These are phyloP conservation scores for Kodamaea sagamina DNA, from an alignment of 805 yeast genomes.

Conservation along the genomic window DNA sequence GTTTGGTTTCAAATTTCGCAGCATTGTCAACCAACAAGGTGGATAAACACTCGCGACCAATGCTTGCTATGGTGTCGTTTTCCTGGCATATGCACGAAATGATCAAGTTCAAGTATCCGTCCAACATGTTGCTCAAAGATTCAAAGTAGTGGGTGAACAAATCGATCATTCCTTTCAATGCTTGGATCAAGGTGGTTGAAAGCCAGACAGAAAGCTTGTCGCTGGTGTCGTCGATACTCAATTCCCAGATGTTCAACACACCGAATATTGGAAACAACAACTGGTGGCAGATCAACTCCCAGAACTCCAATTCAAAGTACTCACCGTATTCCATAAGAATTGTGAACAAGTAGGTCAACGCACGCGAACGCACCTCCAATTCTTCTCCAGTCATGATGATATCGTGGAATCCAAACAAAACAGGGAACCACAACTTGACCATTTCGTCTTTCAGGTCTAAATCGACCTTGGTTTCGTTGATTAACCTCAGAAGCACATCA, in stretches of 20 bases:
- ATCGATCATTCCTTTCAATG: conserved; percentile 82
- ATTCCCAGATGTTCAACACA: conserved; percentile 73
- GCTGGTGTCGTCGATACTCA: conserved; percentile 59
- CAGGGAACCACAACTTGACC: conserved; percentile 77
- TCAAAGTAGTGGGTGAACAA: conserved; percentile 82
- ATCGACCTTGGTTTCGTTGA: conserved; percentile 47
- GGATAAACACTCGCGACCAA: conserved; percentile 87
- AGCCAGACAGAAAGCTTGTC: conserved; percentile 95
- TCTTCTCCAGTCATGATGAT: conserved; percentile 93
- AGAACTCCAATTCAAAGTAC: conserved; percentile 69
- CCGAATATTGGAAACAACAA: conserved; percentile 89
- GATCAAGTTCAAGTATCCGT: conserved; percentile 74
- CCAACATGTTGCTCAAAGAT: conserved; percentile 69
- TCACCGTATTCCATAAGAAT: conserved; percentile 77
- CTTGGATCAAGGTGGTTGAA: conserved; percentile 94
- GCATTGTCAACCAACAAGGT: conserved; percentile 78
- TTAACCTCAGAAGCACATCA: conserved; percentile 65
- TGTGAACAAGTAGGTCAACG: conserved; percentile 80
- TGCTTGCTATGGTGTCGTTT: conserved; percentile 93
- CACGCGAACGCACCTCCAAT: conserved; percentile 88
- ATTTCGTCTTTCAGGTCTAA: conserved; percentile 26
- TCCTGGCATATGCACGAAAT: conserved; percentile 93
- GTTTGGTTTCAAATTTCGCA: conserved; percentile 56
- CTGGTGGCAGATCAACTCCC: conserved; percentile 79
- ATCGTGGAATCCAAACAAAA: conserved; percentile 81